Evolutionary conservation across 2,329 filamentous ascomycete species (phyloP).

Genomic region (Arthrinium phaeospermum): DNA sequence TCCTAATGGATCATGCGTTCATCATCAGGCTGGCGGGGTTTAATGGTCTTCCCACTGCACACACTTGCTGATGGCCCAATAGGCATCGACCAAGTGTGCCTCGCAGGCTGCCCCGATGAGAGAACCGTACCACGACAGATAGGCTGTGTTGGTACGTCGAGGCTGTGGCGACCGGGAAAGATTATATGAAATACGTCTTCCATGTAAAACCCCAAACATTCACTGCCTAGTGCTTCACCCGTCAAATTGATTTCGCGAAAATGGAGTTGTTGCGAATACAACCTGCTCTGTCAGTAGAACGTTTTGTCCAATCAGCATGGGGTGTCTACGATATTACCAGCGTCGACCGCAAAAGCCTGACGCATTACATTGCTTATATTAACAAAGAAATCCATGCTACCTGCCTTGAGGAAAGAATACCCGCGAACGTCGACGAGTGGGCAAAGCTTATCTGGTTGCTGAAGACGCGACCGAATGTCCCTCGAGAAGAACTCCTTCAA

Average conservation of each 20-base stretch:
- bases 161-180: too few species aligned
- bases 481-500: neutral
- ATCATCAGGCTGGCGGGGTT: neutral
- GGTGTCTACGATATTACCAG: neutral
- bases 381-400: neutral
- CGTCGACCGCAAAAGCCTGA: neutral
- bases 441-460: neutral
- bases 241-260: fast-evolving
- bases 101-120: neutral
- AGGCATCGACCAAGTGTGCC: neutral
- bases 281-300: neutral
- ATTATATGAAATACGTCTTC: too few species aligned
- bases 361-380: neutral
- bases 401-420: neutral
- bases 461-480: neutral
- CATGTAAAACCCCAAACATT: too few species aligned
- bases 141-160: too few species aligned
- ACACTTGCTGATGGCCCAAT: neutral
- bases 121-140: neutral
- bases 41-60: neutral
- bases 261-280: neutral
- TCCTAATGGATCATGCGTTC: neutral
- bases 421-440: neutral
- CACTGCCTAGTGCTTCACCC: too few species aligned
- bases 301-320: neutral